Evolutionary conservation across 2,329 filamentous ascomycete genomes (phyloP).

Genomic region (Gremmenia infestans): DNA sequence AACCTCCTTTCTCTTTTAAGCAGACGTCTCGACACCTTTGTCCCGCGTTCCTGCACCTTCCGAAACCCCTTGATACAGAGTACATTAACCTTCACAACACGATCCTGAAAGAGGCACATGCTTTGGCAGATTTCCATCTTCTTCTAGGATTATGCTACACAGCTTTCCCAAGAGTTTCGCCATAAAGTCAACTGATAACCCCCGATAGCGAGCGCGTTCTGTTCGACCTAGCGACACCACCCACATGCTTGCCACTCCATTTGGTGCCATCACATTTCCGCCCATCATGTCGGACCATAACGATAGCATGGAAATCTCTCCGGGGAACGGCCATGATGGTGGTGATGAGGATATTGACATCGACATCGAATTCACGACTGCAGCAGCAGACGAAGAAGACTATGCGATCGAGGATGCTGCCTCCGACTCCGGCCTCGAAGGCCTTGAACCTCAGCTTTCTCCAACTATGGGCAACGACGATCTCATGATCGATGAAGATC

Average conservation of each 20-base stretch:
- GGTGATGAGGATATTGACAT: constrained; percentile 51
- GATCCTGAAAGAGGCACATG: background rate
- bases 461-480: constrained; percentile 39
- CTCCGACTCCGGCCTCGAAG: constrained; percentile 34
- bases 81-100: background rate
- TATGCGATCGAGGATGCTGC: constrained; percentile 49
- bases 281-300: constrained; percentile 36
- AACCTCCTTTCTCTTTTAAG: background rate
- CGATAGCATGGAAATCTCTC: constrained; percentile 51
- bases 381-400: constrained; percentile 48
- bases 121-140: background rate
- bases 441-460: constrained; percentile 30
- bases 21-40: background rate
- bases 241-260: constrained; percentile 4
- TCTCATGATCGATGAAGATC: constrained; percentile 37
- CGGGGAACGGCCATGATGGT: constrained; percentile 36
- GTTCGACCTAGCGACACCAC: background rate
- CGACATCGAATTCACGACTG: constrained; percentile 48
- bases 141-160: background rate
- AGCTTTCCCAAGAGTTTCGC: background rate
- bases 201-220: background rate
- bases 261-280: constrained; percentile 1
- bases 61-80: background rate
- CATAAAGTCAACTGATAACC: background rate
- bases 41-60: background rate